Conservation (phyloP, 352 stramenopile genomes). For the Pseudoperonospora humuli region DNA sequence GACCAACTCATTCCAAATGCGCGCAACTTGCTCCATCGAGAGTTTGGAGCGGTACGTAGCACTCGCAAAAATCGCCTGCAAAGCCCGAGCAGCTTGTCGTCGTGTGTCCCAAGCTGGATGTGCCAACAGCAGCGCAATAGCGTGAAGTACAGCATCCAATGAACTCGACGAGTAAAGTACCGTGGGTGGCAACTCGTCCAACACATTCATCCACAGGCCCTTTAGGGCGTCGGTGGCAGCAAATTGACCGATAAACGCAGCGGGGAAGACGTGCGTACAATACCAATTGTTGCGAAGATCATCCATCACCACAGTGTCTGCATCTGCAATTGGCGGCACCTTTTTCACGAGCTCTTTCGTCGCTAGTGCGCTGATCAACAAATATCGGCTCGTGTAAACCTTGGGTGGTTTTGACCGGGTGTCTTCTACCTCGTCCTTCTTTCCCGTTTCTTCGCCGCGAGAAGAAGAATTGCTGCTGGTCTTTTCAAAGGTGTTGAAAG, state of each 20-base stretch:
- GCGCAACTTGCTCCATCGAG: conserved; percentile 30
- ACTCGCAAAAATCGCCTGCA: conserved; percentile 48
- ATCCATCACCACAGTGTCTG: conserved; percentile 21
- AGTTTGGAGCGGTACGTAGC: conserved; percentile 41
- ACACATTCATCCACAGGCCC: conserved; percentile 43
- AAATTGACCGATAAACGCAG: conserved; percentile 69
- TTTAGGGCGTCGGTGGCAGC: conserved; percentile 38
- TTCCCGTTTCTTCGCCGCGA: conserved; percentile 8
- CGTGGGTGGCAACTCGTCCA: conserved; percentile 61
- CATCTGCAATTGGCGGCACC: conserved; percentile 40
- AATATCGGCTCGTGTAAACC: conserved; percentile 49
- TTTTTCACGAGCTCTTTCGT: conserved; percentile 63
- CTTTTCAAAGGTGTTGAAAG: conserved; percentile 20
- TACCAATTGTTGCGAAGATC: conserved; percentile 58
- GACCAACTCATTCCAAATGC: conserved; percentile 47
- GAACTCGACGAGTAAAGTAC: conserved; percentile 45
- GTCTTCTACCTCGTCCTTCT: not conserved
- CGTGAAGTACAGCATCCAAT: conserved; percentile 33
- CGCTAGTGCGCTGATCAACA: conserved; percentile 62
- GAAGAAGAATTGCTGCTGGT: conserved; percentile 2
- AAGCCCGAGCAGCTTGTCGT: conserved; percentile 50
- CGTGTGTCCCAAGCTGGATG: conserved; percentile 76
- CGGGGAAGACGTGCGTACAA: conserved; percentile 54
- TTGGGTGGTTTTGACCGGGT: conserved; percentile 2
- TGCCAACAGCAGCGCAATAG: conserved; percentile 38